Evolutionary conservation across 116 monocot genomes (phyloP).

Genomic region (Thalassia testudinum): DNA sequence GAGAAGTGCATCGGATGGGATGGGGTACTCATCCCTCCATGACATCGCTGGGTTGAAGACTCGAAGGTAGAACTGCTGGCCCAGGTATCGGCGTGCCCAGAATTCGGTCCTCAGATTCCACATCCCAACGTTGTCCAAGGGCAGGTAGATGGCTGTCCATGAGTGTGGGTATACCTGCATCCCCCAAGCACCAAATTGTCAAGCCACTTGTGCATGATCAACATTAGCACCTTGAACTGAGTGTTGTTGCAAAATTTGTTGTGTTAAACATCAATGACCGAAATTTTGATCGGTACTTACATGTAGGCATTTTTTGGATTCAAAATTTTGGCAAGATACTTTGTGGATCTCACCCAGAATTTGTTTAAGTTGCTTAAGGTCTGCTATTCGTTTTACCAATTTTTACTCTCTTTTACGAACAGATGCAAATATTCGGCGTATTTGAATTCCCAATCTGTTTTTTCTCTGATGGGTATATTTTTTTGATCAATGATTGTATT

Average conservation of each 20-base stretch:
- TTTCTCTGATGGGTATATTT: neutral
- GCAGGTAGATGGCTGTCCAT: constrained; percentile 63
- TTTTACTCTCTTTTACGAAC: no score
- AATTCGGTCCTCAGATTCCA: constrained; percentile 75
- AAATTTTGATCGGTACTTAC: no score
- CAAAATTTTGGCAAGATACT: no score
- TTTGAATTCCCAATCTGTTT: no score
- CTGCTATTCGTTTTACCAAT: no score
- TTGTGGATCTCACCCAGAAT: no score
- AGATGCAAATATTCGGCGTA: no score
- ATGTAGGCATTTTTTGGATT: no score
- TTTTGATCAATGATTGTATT: neutral
- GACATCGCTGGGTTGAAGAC: constrained; percentile 43
- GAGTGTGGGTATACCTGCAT: constrained; percentile 60
- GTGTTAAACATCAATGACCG: neutral
- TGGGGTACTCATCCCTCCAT: constrained; percentile 48
- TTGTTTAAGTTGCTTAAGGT: no score
- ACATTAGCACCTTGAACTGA: no score
- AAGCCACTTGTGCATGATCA: neutral
- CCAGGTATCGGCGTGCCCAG: constrained; percentile 64
- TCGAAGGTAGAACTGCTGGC: constrained; percentile 68
- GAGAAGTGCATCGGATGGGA: constrained; percentile 54
- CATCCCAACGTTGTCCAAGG: constrained; percentile 83
- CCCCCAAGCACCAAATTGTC: neutral
- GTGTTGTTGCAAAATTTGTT: neutral